Evolutionary conservation across 805 yeast genomes (phyloP), one percentile per base, ranked within the genome.

Genomic region (Groenewaldozyma tartarivorans): DNA sequence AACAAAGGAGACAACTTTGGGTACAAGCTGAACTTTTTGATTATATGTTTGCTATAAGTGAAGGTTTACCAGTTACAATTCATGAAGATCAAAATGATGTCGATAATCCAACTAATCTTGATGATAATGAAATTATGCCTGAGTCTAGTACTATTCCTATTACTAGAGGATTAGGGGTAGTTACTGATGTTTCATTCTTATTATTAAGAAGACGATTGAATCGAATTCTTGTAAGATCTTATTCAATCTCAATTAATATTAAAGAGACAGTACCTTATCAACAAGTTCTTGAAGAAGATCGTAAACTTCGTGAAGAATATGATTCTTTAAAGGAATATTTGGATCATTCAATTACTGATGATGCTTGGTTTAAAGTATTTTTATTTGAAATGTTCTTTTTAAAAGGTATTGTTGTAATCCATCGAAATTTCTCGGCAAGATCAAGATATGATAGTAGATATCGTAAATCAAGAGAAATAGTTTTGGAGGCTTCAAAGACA

Each of bases 1-100:
- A 58, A 26, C 48, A 48, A 31, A 41, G 62, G 20, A 42, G 61
- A 16, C 42, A 52, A 18, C 36, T 56, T 15, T 58, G 62, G 62
- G 43, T 53, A 4, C 7, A 45, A 7, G 40, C 56, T 11, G 39
- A 42, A 6, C 46, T 43, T 13, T 32, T 58, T 17, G 63, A 58
- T 38, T 43, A 41, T 16, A 39, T 46, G 19, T 46, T 48, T 30
- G 51, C 63, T 3, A 41, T 56, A 24, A 41, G 44, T 5, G 58
- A 58, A 35, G 62, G 62, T 2, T 47, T 58, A 24, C 63, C 63
- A 3, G 27, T 54, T 39, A 50, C 52, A 2, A 48, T 56, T 20
- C 48, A 55, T 4, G 36, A 37, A 4, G 49, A 42, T 18, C 60
- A 56, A 15, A 43, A 49, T 27, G 63, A 58, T 36, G 59, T 51